Base-by-base conservation (phyloP, 1,284 basidiomycete genomes). In the Marasmius tenuissimus region DNA sequence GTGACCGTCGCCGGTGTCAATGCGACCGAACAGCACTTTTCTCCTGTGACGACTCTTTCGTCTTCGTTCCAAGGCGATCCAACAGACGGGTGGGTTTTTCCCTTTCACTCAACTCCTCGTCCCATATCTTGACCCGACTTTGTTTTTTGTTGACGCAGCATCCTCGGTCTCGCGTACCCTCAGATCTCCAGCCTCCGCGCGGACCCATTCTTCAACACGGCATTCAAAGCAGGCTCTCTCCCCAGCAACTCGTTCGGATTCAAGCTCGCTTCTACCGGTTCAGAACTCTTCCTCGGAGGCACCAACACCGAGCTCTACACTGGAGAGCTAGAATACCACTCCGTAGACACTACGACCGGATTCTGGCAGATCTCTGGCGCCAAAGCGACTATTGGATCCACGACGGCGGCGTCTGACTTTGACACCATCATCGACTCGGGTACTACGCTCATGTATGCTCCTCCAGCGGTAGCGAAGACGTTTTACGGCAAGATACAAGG, bases 1-100 rank as follows among this genome's bases (percentile, higher is more conserved):
- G 78, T 86, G 0, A 60, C 67, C 42, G 67, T 78, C 37, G 69
- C 67, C 4, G 70, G 71, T 3, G 66, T 69, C 59, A 72, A 45
- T 2, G 73, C 68, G 7, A 75, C 71, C 4, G 68, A 58, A 3
- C 67, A 67, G 18, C 71, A 69, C 57, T 74, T 75, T 48, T 62
- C 66, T 34, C 59, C 65, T 11, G 69, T 69, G 10, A 68, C 65
- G 34, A 65, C 62, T 27, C 57, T 67, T 11, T 66, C 66, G 16
- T 50, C 62, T 14, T 62, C 61, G 39, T 75, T 78, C 67, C 40
- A 22, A 3, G 33, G 51, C 49, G 62, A 64, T 48, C 61, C 67
- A 11, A 54, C 57, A 18, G 67, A 66, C 39, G 69, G 66, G 60
- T 54, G 38, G 45, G 55, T 35, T 27, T 27, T 27, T 27, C 27